A percentile compares a stretch with the other conserved stretches of the same genome.
phyloP scores from a whole-genome alignment of 2,329 filamentous ascomycete genomes.

The Fusarium praegraminearum region DNA sequence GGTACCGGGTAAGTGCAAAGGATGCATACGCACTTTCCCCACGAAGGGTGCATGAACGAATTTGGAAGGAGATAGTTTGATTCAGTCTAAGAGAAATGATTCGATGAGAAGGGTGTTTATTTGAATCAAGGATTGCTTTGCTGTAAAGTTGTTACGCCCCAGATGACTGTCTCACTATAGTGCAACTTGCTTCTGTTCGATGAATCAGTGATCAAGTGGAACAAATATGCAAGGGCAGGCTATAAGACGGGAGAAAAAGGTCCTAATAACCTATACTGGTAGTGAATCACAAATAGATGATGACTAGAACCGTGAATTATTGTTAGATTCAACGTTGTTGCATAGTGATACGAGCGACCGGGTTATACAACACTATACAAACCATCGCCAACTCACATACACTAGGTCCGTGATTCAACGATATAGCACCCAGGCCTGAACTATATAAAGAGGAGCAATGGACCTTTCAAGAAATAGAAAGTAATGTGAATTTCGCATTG shows the following conservation, averaged over 20 bases:
- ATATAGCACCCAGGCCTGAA: not conserved
- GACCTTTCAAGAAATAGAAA: no score
- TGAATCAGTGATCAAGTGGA: not conserved
- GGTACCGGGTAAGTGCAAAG: not conserved
- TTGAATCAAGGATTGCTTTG: not conserved
- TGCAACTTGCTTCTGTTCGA: not conserved
- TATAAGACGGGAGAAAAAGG: not conserved
- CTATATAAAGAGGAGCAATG: conserved; percentile 1
- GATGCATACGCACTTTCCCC: not conserved
- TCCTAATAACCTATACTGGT: not conserved
- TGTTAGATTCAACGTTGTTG: not conserved
- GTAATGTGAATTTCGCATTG: not conserved
- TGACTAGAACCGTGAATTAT: not conserved
- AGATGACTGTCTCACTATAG: not conserved
- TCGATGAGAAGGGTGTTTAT: not conserved
- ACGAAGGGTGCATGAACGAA: not conserved
- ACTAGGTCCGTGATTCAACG: conserved; percentile 10
- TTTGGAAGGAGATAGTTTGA: not conserved
- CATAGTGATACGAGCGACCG: not conserved
- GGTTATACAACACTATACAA: conserved; percentile 8
- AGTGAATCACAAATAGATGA: not conserved
- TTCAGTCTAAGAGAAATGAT: not conserved
- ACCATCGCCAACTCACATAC: conserved; percentile 14
- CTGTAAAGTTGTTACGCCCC: not conserved
- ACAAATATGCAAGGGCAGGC: not conserved